These are phyloP conservation scores for Nothophoma quercina DNA, from an alignment of 2,329 filamentous ascomycete species.

Conservation along the genomic window DNA sequence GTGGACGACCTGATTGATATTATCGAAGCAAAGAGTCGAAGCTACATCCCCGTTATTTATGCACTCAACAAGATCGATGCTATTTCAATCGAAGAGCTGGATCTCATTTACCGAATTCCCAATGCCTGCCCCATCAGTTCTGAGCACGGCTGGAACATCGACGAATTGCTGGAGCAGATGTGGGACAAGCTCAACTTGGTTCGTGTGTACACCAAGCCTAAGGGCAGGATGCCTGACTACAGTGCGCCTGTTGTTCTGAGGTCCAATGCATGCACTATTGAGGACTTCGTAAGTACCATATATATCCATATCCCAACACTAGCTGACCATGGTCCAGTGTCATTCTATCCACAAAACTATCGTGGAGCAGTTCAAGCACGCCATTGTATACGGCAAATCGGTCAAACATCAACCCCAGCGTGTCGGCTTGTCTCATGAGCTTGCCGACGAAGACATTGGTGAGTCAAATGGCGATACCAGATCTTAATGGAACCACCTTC, in stretches of 20 bases:
- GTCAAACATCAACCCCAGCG: constrained; percentile 99
- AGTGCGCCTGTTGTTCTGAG: constrained; percentile 87
- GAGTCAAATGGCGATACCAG: constrained; percentile 48
- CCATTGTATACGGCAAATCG: constrained; percentile 95
- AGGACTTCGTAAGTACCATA: constrained; percentile 83
- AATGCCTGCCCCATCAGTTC: constrained; percentile 97
- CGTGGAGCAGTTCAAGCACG: constrained; percentile 92
- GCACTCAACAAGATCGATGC: constrained; percentile 99
- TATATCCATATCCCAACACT: constrained; percentile 16
- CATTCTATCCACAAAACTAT: constrained; percentile 97
- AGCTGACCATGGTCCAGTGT: constrained; percentile 69
- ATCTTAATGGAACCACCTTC: background rate
- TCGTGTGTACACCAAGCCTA: constrained; percentile 97
- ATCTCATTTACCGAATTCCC: constrained; percentile 94
- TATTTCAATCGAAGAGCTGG: constrained; percentile 96
- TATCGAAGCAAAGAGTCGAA: constrained; percentile 90
- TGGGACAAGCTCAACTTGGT: constrained; percentile 95
- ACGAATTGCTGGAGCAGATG: constrained; percentile 97
- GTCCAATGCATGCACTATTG: constrained; percentile 82
- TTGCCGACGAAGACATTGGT: constrained; percentile 98
- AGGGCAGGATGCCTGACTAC: constrained; percentile 94
- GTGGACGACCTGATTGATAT: constrained; percentile 97
- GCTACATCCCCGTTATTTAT: constrained; percentile 99
- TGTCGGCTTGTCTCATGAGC: constrained; percentile 87
- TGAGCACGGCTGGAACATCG: constrained; percentile 94